These are phyloP conservation scores for Boletus pseudopeckii DNA, from an alignment of 768 basidiomycete species.

Conservation along the genomic window DNA sequence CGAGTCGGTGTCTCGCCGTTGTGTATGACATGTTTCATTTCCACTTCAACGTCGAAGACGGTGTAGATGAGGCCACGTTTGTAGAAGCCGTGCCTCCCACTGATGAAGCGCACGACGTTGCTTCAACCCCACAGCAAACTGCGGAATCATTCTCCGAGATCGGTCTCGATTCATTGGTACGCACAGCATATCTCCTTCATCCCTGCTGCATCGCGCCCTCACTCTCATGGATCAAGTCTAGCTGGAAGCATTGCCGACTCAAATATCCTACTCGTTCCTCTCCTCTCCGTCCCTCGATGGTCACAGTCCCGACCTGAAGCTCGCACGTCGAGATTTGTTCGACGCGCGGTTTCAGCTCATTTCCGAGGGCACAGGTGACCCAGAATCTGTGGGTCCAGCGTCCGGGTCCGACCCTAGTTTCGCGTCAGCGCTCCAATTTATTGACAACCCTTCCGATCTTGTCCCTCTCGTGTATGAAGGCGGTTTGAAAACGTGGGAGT, in stretches of 20 bases:
- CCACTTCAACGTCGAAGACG: conserved; percentile 59
- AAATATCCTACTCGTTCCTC: conserved; percentile 80
- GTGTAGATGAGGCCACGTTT: conserved; percentile 27
- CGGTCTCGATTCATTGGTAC: conserved; percentile 30
- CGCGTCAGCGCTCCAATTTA: conserved; percentile 50
- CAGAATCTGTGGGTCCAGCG: conserved; percentile 23
- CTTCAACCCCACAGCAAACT: not conserved
- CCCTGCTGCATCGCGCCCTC: not conserved
- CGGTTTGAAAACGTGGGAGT: conserved; percentile 98
- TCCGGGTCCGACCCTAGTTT: not conserved
- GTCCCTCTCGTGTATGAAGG: conserved; percentile 94
- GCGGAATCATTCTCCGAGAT: conserved; percentile 29
- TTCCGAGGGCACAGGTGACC: conserved; percentile 44
- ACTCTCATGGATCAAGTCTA: conserved; percentile 33
- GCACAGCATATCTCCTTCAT: conserved; percentile 9
- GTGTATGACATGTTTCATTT: conserved; percentile 36
- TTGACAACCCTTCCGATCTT: conserved; percentile 85
- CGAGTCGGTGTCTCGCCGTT: no score
- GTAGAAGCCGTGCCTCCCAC: not conserved
- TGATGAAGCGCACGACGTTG: not conserved
- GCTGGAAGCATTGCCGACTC: conserved; percentile 65
- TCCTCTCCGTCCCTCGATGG: conserved; percentile 43
- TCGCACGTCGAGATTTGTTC: conserved; percentile 84
- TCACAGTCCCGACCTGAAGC: conserved; percentile 22
- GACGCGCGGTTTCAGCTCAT: conserved; percentile 96